phyloP scores from a whole-genome alignment of 73 alveolate species.

The Vitrella brassicaformis region DNA sequence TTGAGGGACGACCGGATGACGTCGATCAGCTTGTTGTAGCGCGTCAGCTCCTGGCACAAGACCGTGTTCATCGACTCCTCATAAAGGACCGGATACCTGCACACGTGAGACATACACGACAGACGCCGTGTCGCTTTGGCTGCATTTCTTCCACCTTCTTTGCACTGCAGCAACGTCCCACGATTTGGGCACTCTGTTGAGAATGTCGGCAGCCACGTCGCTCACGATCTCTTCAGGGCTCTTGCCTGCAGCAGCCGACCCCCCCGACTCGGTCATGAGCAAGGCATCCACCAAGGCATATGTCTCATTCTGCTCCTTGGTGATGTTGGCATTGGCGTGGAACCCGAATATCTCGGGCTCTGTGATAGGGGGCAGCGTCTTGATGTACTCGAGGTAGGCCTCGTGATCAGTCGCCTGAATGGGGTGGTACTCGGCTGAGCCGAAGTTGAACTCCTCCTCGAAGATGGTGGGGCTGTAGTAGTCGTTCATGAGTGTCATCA shows the following conservation, averaged over 20 bases:
- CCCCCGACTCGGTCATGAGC: slow-evolving; percentile 41
- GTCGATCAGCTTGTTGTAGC: slow-evolving; percentile 87
- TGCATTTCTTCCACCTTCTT: not conserved
- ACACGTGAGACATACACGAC: not conserved
- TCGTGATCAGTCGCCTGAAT: too few species aligned
- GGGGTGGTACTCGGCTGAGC: slow-evolving; percentile 8
- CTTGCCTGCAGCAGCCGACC: not conserved
- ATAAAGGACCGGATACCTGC: slow-evolving; percentile 91
- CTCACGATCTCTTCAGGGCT: not conserved
- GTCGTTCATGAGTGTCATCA: slow-evolving; percentile 82
- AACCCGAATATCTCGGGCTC: slow-evolving; percentile 97
- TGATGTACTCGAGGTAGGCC: slow-evolving; percentile 80
- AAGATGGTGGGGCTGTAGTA: slow-evolving; percentile 68
- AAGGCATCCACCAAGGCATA: slow-evolving; percentile 65
- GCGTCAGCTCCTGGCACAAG: slow-evolving; percentile 86
- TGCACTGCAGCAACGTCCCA: slow-evolving; percentile 34
- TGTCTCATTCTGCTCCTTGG: slow-evolving; percentile 84
- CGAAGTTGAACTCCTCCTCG: slow-evolving; percentile 15
- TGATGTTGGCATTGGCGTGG: slow-evolving; percentile 98
- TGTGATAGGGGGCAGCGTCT: slow-evolving; percentile 79
- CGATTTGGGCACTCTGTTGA: slow-evolving; percentile 21
- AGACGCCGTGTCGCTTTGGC: not conserved
- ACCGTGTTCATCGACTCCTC: slow-evolving; percentile 97
- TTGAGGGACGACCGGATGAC: slow-evolving; percentile 65
- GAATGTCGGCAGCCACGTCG: slow-evolving; percentile 3